Evolutionary conservation across 441 rosid species (phyloP).

Genomic region (Pelargonium cotyledonis): DNA sequence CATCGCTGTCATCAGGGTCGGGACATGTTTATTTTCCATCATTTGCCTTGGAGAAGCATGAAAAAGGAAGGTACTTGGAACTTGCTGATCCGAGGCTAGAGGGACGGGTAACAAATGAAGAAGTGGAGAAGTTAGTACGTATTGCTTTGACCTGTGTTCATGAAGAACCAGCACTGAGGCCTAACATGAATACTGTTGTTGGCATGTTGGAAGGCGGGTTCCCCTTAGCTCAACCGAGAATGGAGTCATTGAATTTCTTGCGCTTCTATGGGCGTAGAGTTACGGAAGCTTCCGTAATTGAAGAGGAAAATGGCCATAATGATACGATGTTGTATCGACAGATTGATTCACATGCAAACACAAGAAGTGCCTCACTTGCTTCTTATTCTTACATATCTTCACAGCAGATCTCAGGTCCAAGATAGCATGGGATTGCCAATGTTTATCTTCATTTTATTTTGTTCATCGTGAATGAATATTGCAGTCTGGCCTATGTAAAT

Average conservation of each 20-base stretch:
- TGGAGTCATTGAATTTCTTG: slow-evolving; percentile 70
- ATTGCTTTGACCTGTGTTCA: slow-evolving; percentile 72
- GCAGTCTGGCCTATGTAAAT: not conserved
- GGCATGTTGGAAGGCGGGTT: slow-evolving; percentile 73
- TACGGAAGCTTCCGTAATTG: slow-evolving; percentile 61
- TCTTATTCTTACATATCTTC: slow-evolving; percentile 55
- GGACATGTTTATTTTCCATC: slow-evolving; percentile 60
- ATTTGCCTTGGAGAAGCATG: slow-evolving; percentile 89
- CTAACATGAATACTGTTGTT: slow-evolving; percentile 59
- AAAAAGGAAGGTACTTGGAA: slow-evolving; percentile 61
- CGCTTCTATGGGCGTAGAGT: slow-evolving; percentile 74
- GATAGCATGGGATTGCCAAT: slow-evolving; percentile 30
- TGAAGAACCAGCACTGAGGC: slow-evolving; percentile 64
- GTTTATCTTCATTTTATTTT: slow-evolving; percentile 15
- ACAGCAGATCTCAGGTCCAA: slow-evolving; percentile 78
- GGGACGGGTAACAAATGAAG: slow-evolving; percentile 54
- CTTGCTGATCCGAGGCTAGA: slow-evolving; percentile 71
- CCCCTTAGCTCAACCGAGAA: slow-evolving; percentile 51
- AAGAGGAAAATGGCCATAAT: slow-evolving; percentile 33
- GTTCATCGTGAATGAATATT: slow-evolving; percentile 15
- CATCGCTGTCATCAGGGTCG: slow-evolving; percentile 40
- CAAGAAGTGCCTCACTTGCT: slow-evolving; percentile 26
- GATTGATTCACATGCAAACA: slow-evolving; percentile 32
- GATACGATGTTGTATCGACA: slow-evolving; percentile 25
- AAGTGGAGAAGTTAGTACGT: slow-evolving; percentile 53